Evolutionary conservation across 225 moss, liverwort and hornwort genomes (phyloP).

Genomic region (Thuidium tamariscinum): DNA sequence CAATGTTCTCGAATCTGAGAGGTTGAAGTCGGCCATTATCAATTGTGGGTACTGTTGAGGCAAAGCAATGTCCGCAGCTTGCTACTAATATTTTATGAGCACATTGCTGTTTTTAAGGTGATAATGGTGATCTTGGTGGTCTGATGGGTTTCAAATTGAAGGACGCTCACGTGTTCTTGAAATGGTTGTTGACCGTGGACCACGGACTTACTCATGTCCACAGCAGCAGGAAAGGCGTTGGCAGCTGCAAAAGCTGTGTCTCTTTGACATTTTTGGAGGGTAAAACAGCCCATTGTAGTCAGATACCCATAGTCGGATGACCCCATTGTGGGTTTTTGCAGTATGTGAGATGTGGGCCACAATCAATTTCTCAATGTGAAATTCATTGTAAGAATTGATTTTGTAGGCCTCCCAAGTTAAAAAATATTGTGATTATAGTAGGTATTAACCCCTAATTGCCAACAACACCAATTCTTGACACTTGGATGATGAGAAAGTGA

Average conservation of each 20-base stretch:
- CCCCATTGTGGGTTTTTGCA: too few relatives aligned
- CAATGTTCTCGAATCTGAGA: not conserved
- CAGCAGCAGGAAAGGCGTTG: not conserved
- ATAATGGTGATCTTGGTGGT: not conserved
- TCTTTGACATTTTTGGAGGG: not conserved
- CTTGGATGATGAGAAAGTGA: too few relatives aligned
- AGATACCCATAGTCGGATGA: too few relatives aligned
- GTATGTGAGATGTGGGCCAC: too few relatives aligned
- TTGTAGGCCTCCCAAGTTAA: too few relatives aligned
- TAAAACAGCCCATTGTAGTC: too few relatives aligned
- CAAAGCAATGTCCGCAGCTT: too few relatives aligned
- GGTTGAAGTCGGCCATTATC: not conserved
- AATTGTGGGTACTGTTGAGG: not conserved
- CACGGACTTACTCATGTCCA: not conserved
- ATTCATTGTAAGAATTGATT: too few relatives aligned
- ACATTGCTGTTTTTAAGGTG: not conserved
- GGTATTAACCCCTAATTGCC: too few relatives aligned
- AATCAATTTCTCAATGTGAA: too few relatives aligned
- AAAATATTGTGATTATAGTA: too few relatives aligned
- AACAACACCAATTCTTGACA: too few relatives aligned
- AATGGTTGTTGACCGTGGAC: not conserved
- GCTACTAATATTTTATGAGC: not conserved
- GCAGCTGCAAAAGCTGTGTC: not conserved
- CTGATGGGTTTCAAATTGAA: not conserved
- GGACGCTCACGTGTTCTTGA: not conserved